phyloP scores from a whole-genome alignment of 1,284 basidiomycete species.

The Anthracocystis panici-leucophaei region DNA sequence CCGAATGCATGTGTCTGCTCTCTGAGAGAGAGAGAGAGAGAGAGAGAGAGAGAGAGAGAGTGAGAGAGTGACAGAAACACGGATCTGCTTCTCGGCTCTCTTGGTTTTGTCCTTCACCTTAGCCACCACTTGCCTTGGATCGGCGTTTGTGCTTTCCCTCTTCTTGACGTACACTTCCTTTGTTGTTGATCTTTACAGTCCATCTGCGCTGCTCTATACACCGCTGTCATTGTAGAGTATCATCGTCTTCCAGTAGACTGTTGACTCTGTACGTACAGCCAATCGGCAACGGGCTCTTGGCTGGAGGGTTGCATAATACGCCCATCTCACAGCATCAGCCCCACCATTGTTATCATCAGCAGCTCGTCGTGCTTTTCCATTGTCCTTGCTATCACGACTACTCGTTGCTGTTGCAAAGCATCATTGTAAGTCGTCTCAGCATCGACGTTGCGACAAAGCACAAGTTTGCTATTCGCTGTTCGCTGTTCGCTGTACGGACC shows the following conservation, averaged over 20 bases:
- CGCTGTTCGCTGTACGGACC: too few species aligned
- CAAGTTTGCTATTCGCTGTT: too few species aligned
- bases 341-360: background rate
- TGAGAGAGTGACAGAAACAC: background rate
- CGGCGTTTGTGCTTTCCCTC: background rate
- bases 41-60: too few species aligned
- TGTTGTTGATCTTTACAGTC: background rate
- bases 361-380: background rate
- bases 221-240: background rate
- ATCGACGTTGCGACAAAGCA: too few species aligned
- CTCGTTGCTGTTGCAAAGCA: too few species aligned
- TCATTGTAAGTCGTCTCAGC: too few species aligned
- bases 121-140: conserved; percentile 1
- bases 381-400: background rate
- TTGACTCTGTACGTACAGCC: background rate
- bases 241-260: background rate
- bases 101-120: background rate
- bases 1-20: background rate
- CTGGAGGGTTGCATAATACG: background rate
- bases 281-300: background rate
- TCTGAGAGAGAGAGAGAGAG: too few species aligned
- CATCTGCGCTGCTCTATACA: background rate
- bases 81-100: conserved; percentile 1
- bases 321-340: background rate
- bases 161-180: background rate